Percentiles rank a stretch among this genome's conserved stretches.
Conservation (phyloP, 768 basidiomycete species). For the Mrakia blollopis region DNA sequence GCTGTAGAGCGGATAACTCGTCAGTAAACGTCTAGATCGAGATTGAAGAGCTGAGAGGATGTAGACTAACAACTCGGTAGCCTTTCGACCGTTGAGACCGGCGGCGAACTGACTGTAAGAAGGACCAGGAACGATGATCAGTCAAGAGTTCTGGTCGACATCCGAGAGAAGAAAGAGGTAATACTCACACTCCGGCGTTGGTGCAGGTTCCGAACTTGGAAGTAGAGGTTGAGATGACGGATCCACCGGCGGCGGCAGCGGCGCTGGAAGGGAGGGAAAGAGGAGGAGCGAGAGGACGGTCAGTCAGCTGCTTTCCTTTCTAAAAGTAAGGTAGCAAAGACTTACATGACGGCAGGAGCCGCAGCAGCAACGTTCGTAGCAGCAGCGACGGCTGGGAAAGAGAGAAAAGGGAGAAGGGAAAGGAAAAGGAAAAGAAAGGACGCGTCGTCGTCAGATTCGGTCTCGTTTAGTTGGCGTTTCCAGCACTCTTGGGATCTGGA, state of each 20-base stretch:
- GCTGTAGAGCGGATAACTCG: background rate
- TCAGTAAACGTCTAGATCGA: background rate
- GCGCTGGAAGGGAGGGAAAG: background rate
- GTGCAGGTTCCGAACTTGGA: background rate
- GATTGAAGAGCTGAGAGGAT: background rate
- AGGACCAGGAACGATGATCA: background rate
- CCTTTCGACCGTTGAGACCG: background rate
- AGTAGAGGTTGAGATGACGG: background rate
- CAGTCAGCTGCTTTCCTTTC: background rate
- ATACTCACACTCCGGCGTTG: slow-evolving; percentile 31
- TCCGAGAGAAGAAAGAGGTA: slow-evolving; percentile 9
- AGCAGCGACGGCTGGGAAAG: background rate
- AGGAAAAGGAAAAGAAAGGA: slow-evolving; percentile 6
- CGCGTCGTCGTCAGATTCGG: background rate
- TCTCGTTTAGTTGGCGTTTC: background rate
- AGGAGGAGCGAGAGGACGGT: background rate
- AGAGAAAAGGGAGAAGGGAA: slow-evolving; percentile 32
- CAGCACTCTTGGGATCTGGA: background rate
- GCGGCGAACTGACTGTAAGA: background rate
- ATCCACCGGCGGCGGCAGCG: background rate
- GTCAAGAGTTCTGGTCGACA: background rate
- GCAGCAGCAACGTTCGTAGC: background rate
- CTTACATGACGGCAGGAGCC: background rate
- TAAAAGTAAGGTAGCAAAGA: background rate
- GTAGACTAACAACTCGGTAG: background rate